These are phyloP conservation scores for Cercospora brassicicola DNA, from an alignment of 2,329 filamentous ascomycete genomes.

Conservation along the genomic window DNA sequence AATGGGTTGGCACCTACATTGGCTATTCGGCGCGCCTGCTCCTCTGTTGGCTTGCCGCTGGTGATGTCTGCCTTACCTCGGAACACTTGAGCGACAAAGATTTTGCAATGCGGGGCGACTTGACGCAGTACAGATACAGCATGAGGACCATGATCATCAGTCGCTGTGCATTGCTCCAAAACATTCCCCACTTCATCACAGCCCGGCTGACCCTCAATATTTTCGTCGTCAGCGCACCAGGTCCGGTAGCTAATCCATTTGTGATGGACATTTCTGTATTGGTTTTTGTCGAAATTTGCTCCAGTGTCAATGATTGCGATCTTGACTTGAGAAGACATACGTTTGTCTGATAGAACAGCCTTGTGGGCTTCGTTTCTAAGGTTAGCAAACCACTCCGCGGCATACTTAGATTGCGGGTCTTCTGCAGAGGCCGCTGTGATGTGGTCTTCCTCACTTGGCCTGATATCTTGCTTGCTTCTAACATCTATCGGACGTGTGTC, in stretches of 20 bases:
- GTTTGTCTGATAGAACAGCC: background rate
- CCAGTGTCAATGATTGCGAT: background rate
- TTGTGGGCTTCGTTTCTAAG: background rate
- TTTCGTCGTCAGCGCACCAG: background rate
- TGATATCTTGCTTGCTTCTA: background rate
- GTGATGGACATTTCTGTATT: background rate
- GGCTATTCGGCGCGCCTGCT: background rate
- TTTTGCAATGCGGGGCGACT: background rate
- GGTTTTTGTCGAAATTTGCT: background rate
- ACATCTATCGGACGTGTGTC: background rate
- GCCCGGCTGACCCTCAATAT: background rate
- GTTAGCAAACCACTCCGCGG: background rate
- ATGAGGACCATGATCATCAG: background rate
- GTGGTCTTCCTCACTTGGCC: background rate
- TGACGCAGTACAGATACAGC: background rate
- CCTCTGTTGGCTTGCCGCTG: background rate
- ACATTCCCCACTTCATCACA: background rate
- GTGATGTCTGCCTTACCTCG: background rate
- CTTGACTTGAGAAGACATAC: background rate
- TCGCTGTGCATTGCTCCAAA: background rate
- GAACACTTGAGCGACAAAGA: background rate
- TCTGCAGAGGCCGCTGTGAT: background rate
- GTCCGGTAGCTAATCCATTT: background rate
- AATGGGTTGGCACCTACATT: background rate
- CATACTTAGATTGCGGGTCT: background rate